Base-by-base conservation (phyloP, 2,329 filamentous ascomycete genomes). In the Botryosphaeria dothidea region DNA sequence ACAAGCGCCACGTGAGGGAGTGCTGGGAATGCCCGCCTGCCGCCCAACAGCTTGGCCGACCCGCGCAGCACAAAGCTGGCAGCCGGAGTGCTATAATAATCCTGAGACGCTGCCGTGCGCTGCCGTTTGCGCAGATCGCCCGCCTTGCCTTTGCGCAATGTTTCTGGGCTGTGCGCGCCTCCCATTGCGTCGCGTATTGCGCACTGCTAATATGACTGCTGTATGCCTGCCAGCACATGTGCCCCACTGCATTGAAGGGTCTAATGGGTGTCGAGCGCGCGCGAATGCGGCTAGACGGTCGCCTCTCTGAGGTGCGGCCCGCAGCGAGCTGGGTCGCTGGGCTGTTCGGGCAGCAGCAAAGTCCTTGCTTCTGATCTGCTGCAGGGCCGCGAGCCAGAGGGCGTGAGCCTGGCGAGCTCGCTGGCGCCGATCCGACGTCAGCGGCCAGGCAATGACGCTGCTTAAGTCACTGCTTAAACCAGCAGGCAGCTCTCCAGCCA, bases 361-460 rank as follows among this genome's bases (percentile, higher is more conserved):
- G 60, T 52, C 60, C 60, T 62, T 62, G 60, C 60, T 62, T 62
- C 34, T 52, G 61, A 64, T 64, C 61, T 64, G 61, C 61, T 64
- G 61, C 61, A 64, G 61, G 61, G 61, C 61, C 31, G 43, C 51
- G 51, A 57, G 17, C 36, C 38, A 46, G 38, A 45, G 25, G 19
- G 36, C 56, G 48, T 29, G 21, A 36, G 23, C 15, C 36, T 13
- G 36, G n/a, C 41, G 25, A 54, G 49, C 38, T 58, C 41, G 11
- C 57, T 61, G 58, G 49, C 31, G 58, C 49, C 58, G 43, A 45
- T 51, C 51, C 58, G 31, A 45, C 58, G 29, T 27, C 57, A 27
- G 5, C 15, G 36, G 36, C 56, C 11, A 38, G 41, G 41, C 31
- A 38, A 45, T 34, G 38, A 60, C 41, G 27, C 56, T 60, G 56